A percentile compares a stretch with the other conserved stretches of the same genome.
These are phyloP conservation scores for Oropetium thomaeum DNA, from an alignment of 176 grass and related monocot genomes.

Conservation along the genomic window DNA sequence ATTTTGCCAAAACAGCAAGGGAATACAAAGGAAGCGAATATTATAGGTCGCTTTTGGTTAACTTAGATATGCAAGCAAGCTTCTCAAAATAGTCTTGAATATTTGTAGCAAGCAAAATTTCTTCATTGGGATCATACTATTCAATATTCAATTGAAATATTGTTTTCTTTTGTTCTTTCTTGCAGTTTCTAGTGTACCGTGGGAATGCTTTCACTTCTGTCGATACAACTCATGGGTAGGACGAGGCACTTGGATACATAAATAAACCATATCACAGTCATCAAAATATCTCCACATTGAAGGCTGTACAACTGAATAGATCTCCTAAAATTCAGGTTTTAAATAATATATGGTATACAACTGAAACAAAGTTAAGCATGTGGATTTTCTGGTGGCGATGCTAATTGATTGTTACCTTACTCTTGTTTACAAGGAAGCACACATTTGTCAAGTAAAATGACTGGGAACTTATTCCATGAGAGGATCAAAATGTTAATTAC, in stretches of 20 bases:
- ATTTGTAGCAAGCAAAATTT: background rate
- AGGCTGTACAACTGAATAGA: background rate
- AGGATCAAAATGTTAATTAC: background rate
- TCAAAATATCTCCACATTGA: slow-evolving; percentile 8
- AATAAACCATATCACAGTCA: background rate
- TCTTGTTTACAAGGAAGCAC: slow-evolving; percentile 14
- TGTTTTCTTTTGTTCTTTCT: slow-evolving; percentile 18
- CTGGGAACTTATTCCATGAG: slow-evolving; percentile 12
- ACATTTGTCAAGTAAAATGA: slow-evolving; percentile 12
- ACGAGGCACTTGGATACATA: background rate
- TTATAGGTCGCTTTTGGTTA: background rate
- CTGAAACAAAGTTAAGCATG: slow-evolving; percentile 4
- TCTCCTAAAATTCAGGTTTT: background rate
- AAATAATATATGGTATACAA: background rate
- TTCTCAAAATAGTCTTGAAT: background rate
- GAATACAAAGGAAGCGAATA: background rate
- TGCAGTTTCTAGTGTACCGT: slow-evolving; percentile 19
- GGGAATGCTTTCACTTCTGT: background rate
- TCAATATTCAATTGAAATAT: background rate
- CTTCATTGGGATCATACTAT: background rate
- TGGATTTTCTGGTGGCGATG: background rate
- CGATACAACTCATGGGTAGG: background rate
- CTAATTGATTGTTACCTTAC: background rate
- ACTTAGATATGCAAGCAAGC: background rate
- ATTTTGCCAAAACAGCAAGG: background rate